Percentiles rank a stretch among this genome's conserved stretches.
Conservation (phyloP, 2,329 filamentous ascomycete genomes). For the Ascochyta pisi region DNA sequence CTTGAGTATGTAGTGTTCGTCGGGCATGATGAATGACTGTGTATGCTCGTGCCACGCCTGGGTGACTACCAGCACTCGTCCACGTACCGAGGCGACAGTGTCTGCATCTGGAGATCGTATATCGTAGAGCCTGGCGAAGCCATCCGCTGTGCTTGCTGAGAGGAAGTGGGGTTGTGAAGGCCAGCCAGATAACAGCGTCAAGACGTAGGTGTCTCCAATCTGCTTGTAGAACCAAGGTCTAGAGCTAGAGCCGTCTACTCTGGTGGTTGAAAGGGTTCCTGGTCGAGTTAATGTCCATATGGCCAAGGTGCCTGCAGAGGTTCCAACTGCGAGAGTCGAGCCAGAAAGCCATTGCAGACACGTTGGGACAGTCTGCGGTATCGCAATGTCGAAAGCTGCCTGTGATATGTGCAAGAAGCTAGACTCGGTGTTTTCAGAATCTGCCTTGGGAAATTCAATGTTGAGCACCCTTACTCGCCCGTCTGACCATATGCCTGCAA, state of each 20-base stretch:
- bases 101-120: conserved; percentile 57
- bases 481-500: conserved; percentile 66
- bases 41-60: conserved; percentile 63
- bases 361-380: conserved; percentile 62
- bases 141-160: conserved; percentile 61
- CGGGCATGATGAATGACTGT: conserved; percentile 61
- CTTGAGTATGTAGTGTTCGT: conserved; percentile 61
- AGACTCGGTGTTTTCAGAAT: conserved; percentile 9
- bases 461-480: conserved; percentile 63
- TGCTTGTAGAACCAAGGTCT: conserved; percentile 54
- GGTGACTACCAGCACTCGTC: conserved; percentile 57
- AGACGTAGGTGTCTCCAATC: conserved; percentile 57
- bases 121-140: conserved; percentile 62
- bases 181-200: conserved; percentile 57
- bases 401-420: conserved; percentile 52
- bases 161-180: conserved; percentile 62
- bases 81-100: conserved; percentile 55
- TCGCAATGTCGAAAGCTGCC: conserved; percentile 59
- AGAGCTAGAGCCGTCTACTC: conserved; percentile 16
- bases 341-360: conserved; percentile 64
- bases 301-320: conserved; percentile 63
- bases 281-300: conserved; percentile 58
- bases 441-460: conserved; percentile 41
- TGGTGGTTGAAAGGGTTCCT: conserved; percentile 29
- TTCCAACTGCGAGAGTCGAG: conserved; percentile 61